Evolutionary conservation across 2,329 filamentous ascomycete genomes (phyloP), one percentile per base, ranked within the genome.

Genomic region (Arthrinium puccinioides): DNA sequence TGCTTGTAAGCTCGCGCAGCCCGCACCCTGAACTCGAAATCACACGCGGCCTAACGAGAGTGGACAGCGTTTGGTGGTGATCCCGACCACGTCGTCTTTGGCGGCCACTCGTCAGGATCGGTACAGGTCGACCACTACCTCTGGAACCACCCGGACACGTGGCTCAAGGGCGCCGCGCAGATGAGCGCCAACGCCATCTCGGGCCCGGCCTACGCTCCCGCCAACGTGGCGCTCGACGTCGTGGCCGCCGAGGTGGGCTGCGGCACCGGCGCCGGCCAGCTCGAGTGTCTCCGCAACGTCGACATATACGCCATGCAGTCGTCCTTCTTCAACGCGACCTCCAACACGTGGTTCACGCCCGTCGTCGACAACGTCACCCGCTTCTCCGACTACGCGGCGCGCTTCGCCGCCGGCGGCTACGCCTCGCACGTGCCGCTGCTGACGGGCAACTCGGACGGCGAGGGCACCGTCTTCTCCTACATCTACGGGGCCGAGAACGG

Each of bases 21-120:
- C n/a, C n/a, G n/a, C n/a, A n/a, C n/a, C n/a, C n/a, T n/a, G n/a
- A n/a, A n/a, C n/a, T n/a, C n/a, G n/a, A n/a, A n/a, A n/a, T n/a
- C n/a, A n/a, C n/a, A n/a, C n/a, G n/a, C n/a, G n/a, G n/a, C n/a
- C n/a, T n/a, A n/a, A n/a, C n/a, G n/a, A n/a, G n/a, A n/a, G n/a
- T n/a, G n/a, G n/a, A 1, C 46, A 41, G 65, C 61, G 23, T 68
- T 68, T 38, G 64, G 64, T 2, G 64, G 64, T 18, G 59, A 68
- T 42, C 62, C 64, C 4, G 53, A 66, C 24, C 64, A 63, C 36
- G 59, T 69, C 3, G 62, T 67, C n/a, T 55, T 67, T 5, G 65
- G 66, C 32, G 64, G 64, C 1, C 57, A 63, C 45, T 60, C 59
- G 0, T 63, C 60, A 0, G 61, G 61, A 5, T 43, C 45, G 20